Evolutionary conservation across 345 rosid species (phyloP), one percentile per base, ranked within the genome.

Genomic region (Microcos paniculata): DNA sequence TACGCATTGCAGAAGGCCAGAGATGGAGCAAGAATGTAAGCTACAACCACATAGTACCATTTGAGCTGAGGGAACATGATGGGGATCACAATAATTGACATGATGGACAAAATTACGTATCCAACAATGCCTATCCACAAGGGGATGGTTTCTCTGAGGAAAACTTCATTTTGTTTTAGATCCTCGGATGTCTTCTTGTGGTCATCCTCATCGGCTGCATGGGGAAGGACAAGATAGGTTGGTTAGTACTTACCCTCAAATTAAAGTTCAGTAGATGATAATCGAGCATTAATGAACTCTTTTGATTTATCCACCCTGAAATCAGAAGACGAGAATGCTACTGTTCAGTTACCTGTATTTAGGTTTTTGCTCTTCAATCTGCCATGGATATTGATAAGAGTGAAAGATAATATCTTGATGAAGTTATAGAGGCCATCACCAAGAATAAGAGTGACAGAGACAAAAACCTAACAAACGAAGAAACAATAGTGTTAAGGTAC

Each of bases 361-460:
- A 68, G 78, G 30, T 84, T 84, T 71, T 72, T 85, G 79, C 70
- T 82, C 81, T 85, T 90, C 62, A 87, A 0, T 79, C 84, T 90
- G 55, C 82, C 71, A 59, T 79, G 84, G 68, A 93, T 71, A 72
- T 71, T 95, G 58, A 83, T 68, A 33, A 84, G 30, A 16, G 99
- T 91, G 68, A 82, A 70, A 33, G 70, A 58, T 61, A 87, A 18
- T 49, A 95, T 87, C 87, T 95, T 95, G 13, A 89, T 46, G 81
- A 95, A 91, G 76, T 87, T 95, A 85, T 95, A 95, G 76, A 95
- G 94, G 48, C 98, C 99, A 40, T 95, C 98, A 0, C 99, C 99
- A 0, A 95, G 90, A 79, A 93, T 91, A 38, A 95, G 87, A 48
- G 99, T 88, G 65, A 95, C 91, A 3, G 99, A 87, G 21, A 90